Evolutionary conservation across 805 yeast genomes (phyloP).

Genomic region (Candida rishiriensis): DNA sequence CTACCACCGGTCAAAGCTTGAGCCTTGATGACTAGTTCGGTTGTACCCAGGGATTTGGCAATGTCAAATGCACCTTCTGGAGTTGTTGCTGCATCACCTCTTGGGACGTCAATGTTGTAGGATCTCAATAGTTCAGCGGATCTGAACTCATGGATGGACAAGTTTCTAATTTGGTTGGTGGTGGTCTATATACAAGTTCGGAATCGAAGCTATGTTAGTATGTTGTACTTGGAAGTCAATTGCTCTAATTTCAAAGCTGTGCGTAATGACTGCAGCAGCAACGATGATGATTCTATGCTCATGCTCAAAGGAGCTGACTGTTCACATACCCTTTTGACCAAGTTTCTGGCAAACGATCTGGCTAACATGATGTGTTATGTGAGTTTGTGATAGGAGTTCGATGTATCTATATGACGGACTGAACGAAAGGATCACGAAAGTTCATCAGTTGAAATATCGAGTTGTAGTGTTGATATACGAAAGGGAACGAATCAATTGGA

Average conservation of each 20-base stretch:
- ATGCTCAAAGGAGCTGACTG: not conserved
- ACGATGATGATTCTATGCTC: not conserved
- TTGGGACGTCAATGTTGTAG: conserved; percentile 88
- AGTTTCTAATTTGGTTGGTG: conserved; percentile 47
- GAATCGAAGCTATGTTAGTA: no score
- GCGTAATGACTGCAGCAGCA: no score
- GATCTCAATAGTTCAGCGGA: conserved; percentile 78
- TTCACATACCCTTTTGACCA: conserved; percentile 19
- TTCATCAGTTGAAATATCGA: no score
- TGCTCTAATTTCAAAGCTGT: no score
- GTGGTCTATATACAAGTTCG: conserved; percentile 2
- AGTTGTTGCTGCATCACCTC: conserved; percentile 86
- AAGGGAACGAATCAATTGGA: no score
- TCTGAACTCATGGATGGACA: conserved; percentile 94
- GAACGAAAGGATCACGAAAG: no score
- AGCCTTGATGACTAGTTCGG: conserved; percentile 92
- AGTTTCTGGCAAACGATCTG: conserved; percentile 17
- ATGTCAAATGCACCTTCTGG: conserved; percentile 82
- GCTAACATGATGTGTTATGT: conserved; percentile 16
- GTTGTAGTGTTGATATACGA: no score
- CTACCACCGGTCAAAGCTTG: conserved; percentile 99
- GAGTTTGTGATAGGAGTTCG: not conserved
- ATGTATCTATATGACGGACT: no score
- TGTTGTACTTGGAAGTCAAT: no score
- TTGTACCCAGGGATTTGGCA: conserved; percentile 70